Base-by-base conservation (phyloP, 805 yeast species). In the Yarrowia osloensis region DNA sequence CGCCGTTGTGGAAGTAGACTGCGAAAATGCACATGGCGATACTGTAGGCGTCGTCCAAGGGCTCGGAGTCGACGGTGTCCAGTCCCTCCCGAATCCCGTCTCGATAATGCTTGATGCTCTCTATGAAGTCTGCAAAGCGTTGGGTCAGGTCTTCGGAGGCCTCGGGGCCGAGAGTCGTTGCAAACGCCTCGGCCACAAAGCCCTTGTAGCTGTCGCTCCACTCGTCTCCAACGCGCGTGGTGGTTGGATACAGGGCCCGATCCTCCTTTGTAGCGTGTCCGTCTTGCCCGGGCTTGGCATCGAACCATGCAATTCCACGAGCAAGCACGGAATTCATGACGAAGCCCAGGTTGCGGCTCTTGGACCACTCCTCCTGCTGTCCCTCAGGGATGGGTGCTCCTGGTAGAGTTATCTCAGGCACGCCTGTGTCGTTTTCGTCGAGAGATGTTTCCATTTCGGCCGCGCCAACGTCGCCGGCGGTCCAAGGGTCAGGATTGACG, bases 351-450 rank as follows among this genome's bases (percentile, higher is more conserved):
- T 39, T 57, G 1, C 63, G 47, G 35, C 21, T 28, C 49, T 57
- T 57, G 19, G 28, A n/a, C 63, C 63, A 57, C 21, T 24, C 15
- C 17, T 57, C 63, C 19, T 40, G 39, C 29, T 35, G 33, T 17
- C 62, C 62, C 19, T 24, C 26, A 19, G 63, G 47, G 26, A 57
- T 57, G 21, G 63, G 63, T 28, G 63, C 63, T 26, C 63, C 63
- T 19, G 24, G 37, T 11, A 57, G 35, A 7, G 35, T 40, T 22
- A 54, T 17, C 22, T 54, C 33, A n/a, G 61, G 61, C 44, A 54
- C 31, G 9, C 22, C 44, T 22, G 57, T 33, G 17, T 54, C 61
- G 42, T 35, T 31, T 17, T 44, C 61, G 33, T 54, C 61, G 26
- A 54, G 61, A 35, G 24, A n/a, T 13, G 61, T 54, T 24, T 54